These are phyloP conservation scores for Talaromyces sp. DNA, from an alignment of 2,329 filamentous ascomycete genomes.

Conservation along the genomic window DNA sequence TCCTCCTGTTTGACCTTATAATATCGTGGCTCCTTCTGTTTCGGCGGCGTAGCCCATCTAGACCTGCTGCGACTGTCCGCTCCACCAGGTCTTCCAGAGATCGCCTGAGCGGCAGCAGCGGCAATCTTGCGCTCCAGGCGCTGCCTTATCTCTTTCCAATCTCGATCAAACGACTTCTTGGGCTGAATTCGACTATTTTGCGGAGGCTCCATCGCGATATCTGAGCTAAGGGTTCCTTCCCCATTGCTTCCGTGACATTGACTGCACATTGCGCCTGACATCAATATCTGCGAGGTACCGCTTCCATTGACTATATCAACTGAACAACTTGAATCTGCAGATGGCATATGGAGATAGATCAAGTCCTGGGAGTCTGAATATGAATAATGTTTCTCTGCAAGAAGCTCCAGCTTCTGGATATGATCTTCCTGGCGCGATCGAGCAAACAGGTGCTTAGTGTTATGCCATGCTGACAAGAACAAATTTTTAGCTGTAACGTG, in stretches of 20 bases:
- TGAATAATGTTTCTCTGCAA: neutral
- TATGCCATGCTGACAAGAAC: neutral
- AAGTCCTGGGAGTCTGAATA: neutral
- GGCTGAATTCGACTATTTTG: slow-evolving; percentile 1
- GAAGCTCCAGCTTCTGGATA: neutral
- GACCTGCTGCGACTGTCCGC: slow-evolving; percentile 10
- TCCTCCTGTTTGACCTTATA: slow-evolving; percentile 27
- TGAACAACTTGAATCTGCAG: neutral
- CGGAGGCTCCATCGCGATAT: slow-evolving; percentile 8
- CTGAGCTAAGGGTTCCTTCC: neutral
- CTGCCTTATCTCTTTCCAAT: slow-evolving; percentile 15
- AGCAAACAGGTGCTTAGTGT: neutral
- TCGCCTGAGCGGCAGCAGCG: slow-evolving; percentile 12
- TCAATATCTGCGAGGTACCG: neutral
- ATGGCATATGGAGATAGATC: neutral
- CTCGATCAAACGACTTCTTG: slow-evolving; percentile 13
- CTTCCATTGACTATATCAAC: neutral
- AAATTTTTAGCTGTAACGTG: neutral
- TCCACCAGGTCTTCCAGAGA: slow-evolving; percentile 12
- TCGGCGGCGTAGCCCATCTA: slow-evolving; percentile 10
- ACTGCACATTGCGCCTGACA: slow-evolving; percentile 8
- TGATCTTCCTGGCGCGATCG: neutral
- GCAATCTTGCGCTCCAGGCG: slow-evolving; percentile 14
- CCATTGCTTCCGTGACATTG: slow-evolving; percentile 9
- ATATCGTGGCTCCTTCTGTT: slow-evolving; percentile 7